Percentiles rank a stretch among this genome's conserved stretches.
phyloP scores from a whole-genome alignment of 2,329 filamentous ascomycete species.

The Coleophoma crateriformis region DNA sequence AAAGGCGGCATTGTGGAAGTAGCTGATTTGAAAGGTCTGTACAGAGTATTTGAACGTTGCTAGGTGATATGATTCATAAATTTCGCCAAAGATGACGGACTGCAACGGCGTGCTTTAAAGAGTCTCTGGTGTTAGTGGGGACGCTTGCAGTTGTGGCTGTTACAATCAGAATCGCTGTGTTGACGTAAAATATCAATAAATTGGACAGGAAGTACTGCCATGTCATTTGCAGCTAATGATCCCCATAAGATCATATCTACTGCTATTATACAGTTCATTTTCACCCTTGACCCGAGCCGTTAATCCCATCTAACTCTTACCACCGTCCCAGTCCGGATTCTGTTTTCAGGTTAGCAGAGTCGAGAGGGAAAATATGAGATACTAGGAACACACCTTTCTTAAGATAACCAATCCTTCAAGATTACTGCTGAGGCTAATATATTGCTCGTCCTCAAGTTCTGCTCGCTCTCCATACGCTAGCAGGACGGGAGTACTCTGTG shows the following conservation, averaged over 20 bases:
- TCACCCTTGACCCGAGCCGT: conserved; percentile 8
- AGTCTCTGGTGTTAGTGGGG: too few species aligned
- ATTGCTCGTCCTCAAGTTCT: conserved; percentile 96
- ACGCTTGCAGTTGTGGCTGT: too few species aligned
- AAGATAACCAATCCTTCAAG: conserved; percentile 94
- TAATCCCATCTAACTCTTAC: conserved; percentile 30
- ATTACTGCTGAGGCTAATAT: conserved; percentile 84
- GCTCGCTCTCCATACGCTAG: conserved; percentile 92
- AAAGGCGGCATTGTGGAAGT: conserved; percentile 74
- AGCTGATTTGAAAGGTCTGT: conserved; percentile 86
- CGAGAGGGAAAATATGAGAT: not conserved
- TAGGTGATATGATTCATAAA: conserved; percentile 34
- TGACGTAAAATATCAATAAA: not conserved
- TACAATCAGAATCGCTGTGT: too few species aligned
- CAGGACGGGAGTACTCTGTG: conserved; percentile 96
- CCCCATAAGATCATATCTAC: conserved; percentile 17
- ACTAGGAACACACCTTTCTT: conserved; percentile 70
- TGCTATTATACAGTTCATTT: conserved; percentile 28
- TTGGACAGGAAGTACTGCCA: conserved; percentile 8
- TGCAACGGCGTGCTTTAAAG: too few species aligned
- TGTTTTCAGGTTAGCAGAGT: conserved; percentile 19
- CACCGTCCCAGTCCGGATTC: conserved; percentile 51
- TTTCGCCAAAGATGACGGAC: too few species aligned
- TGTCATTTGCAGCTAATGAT: conserved; percentile 20
- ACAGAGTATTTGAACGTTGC: conserved; percentile 92